A percentile compares a stretch with the other conserved stretches of the same genome.
These are phyloP conservation scores for Nemania diffusa DNA, from an alignment of 2,329 filamentous ascomycete genomes.

Conservation along the genomic window DNA sequence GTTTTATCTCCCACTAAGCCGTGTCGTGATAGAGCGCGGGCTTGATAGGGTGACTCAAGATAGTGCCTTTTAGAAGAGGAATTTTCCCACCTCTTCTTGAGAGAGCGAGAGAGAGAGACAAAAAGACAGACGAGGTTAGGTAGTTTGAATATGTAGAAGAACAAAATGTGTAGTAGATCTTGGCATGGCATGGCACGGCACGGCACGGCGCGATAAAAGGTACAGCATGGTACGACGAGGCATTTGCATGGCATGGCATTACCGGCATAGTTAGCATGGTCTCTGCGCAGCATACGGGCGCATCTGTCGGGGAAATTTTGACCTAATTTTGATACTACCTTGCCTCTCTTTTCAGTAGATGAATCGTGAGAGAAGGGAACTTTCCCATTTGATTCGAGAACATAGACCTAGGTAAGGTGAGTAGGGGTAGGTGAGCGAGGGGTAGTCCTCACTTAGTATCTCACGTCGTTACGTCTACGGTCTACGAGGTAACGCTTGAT, in stretches of 20 bases:
- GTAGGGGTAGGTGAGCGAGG: too few relatives aligned
- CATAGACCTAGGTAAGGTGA: too few relatives aligned
- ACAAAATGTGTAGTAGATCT: constrained; percentile 35
- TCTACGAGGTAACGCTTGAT: too few relatives aligned
- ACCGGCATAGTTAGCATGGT: constrained; percentile 25
- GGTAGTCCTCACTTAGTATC: too few relatives aligned
- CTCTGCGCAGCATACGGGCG: constrained; percentile 18
- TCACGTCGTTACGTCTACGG: too few relatives aligned
- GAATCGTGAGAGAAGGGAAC: not conserved
- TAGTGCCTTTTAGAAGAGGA: too few relatives aligned
- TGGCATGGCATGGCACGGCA: constrained; percentile 27
- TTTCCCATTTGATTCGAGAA: too few relatives aligned
- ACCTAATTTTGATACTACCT: constrained; percentile 25
- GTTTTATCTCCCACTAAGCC: constrained; percentile 1
- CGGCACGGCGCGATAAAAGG: constrained; percentile 18
- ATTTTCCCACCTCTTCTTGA: not conserved
- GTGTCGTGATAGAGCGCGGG: not conserved
- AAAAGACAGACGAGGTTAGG: constrained; percentile 18
- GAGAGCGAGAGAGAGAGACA: not conserved
- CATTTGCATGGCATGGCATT: constrained; percentile 35
- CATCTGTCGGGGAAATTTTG: constrained; percentile 25
- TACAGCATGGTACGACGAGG: constrained; percentile 25
- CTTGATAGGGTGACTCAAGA: not conserved
- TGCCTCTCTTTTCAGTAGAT: not conserved
- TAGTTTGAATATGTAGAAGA: constrained; percentile 35